Evolutionary conservation across 208 protist species (phyloP).

Genomic region (Phytomonas sp.): DNA sequence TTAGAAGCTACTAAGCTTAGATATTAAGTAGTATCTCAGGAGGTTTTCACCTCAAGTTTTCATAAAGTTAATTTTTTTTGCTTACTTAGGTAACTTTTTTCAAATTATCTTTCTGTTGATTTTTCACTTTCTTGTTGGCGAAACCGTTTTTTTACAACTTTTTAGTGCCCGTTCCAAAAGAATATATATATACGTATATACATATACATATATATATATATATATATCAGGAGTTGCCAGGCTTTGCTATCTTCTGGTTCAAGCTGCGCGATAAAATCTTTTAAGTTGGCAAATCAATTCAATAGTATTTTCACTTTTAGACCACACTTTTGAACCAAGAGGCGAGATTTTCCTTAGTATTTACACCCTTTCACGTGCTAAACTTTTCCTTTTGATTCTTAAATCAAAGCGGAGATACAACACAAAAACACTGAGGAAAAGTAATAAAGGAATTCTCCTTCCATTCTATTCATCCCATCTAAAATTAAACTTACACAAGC

Average conservation of each 20-base stretch:
- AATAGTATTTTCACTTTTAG: constrained; percentile 1
- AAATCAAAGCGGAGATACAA: neutral
- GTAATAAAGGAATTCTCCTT: neutral
- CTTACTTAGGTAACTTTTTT: constrained; percentile 13
- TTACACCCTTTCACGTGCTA: neutral
- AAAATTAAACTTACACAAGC: neutral
- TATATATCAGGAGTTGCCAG: constrained; percentile 6
- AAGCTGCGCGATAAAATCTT: neutral
- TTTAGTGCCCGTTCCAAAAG: neutral
- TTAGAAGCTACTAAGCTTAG: constrained; percentile 14
- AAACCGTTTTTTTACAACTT: constrained; percentile 15
- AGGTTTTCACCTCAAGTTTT: constrained; percentile 7
- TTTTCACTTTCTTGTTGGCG: constrained; percentile 13
- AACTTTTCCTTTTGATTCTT: neutral
- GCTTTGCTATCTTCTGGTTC: neutral
- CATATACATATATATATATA: constrained; percentile 31
- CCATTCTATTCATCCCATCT: neutral
- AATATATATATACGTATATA: constrained; percentile 10
- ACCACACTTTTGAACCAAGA: neutral
- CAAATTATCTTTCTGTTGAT: constrained; percentile 8
- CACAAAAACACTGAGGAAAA: neutral
- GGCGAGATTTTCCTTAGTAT: neutral
- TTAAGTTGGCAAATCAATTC: neutral
- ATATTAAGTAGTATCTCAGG: constrained; percentile 14
- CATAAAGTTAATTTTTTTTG: constrained; percentile 12